Conservation (phyloP, 441 rosid species). For the Syzygium syzygioides region DNA sequence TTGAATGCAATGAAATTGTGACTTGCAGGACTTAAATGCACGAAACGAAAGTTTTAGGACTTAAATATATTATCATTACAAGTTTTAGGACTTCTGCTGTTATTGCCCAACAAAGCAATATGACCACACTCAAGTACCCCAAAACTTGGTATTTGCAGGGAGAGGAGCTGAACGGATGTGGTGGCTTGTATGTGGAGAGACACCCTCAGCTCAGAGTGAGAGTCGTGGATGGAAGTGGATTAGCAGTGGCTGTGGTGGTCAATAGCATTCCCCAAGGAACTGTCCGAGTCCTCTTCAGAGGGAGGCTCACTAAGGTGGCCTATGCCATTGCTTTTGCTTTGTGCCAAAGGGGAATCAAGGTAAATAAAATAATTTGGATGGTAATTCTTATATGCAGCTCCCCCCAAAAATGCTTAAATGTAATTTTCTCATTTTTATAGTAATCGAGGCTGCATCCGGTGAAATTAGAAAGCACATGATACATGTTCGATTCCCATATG, state of each 20-base stretch:
- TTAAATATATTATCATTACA: background rate
- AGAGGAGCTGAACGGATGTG: slow-evolving; percentile 44
- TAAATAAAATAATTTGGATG: background rate
- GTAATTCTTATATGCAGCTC: background rate
- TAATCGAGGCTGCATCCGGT: background rate
- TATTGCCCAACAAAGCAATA: background rate
- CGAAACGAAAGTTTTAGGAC: background rate
- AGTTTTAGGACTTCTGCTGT: background rate
- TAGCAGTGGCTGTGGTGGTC: slow-evolving; percentile 47
- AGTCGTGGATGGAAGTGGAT: slow-evolving; percentile 66
- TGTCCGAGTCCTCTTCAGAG: slow-evolving; percentile 37
- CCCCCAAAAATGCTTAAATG: background rate
- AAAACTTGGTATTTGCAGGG: slow-evolving; percentile 21
- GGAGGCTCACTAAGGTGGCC: slow-evolving; percentile 42
- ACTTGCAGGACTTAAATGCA: background rate
- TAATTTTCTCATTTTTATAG: background rate
- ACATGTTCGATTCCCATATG: background rate
- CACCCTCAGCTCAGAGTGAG: slow-evolving; percentile 39
- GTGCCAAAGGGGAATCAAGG: slow-evolving; percentile 44
- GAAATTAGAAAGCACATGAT: background rate
- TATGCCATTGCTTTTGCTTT: slow-evolving; percentile 34
- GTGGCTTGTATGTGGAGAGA: slow-evolving; percentile 35
- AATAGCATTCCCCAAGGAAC: slow-evolving; percentile 60
- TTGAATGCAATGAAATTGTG: background rate
- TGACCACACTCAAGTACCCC: background rate